Evolutionary conservation across 306 rosid species (phyloP), one percentile per base, ranked within the genome.

Genomic region (Lathyrus tuberosus): DNA sequence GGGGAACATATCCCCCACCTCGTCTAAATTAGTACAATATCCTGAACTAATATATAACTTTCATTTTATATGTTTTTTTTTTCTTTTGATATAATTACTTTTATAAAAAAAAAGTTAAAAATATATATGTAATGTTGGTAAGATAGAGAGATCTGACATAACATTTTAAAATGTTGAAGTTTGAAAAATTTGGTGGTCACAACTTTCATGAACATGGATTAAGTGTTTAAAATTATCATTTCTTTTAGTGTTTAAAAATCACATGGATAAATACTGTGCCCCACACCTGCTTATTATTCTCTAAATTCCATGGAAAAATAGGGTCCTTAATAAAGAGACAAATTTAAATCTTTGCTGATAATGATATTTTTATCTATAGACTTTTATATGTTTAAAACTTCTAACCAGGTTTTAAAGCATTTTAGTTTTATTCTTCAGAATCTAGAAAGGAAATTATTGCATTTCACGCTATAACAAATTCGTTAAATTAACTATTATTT

Each of bases 371-470:
- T 42, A 41, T 75, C 24, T 65, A 49, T 66, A 43, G 67, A 71
- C 59, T 61, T 72, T 54, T 44, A 61, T 40, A 51, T 26, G 30
- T 26, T 26, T 26, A 26, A 26, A 26, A 26, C 30, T 26, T 26
- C 30, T 26, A 26, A 26, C 5, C 30, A 26, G 30, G 30, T 26
- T 69, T 54, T 60, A 58, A 20, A 67, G 61, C 67, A 62, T 48
- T 70, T 30, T 76, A 56, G 46, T 67, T 49, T 56, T n/a, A 16
- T 69, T 73, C 40, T 52, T 48, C 30, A 24, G 22, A 71, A 37
- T 14, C 44, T 67, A 18, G 65, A 12, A 9, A 57, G 24, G 69
- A 72, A 48, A 78, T 59, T 33, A 37, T 75, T 70, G 77, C 64
- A 44, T 65, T 66, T 79, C 42, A 64, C 62, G 30, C 64, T 22